Percentiles rank a stretch among this genome's conserved stretches.
Conservation (phyloP, 495 filamentous ascomycete genomes). For the Glutinoglossum americanum region DNA sequence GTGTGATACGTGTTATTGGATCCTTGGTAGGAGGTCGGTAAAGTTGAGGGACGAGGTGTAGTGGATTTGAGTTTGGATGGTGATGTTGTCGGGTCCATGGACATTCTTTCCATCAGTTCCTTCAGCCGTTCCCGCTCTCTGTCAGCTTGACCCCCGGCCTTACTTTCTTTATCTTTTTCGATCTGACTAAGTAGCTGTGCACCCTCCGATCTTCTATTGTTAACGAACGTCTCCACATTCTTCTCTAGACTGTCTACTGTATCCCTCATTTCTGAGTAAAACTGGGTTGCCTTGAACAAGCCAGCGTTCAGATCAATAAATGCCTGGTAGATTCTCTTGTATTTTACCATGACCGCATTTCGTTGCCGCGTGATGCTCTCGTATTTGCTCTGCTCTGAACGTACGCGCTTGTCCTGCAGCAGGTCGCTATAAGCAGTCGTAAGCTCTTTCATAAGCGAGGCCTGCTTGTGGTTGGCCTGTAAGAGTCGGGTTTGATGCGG, state of each 20-base stretch:
- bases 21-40: constrained; percentile 5
- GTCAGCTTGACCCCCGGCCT: constrained; percentile 55
- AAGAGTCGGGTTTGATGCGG: constrained; percentile 80
- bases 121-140: constrained; percentile 65
- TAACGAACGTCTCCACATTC: constrained; percentile 93
- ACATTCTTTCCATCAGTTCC: constrained; percentile 88
- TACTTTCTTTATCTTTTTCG: constrained; percentile 50
- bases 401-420: constrained; percentile 82
- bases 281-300: constrained; percentile 63
- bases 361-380: constrained; percentile 70
- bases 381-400: constrained; percentile 85
- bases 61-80: constrained; percentile 12
- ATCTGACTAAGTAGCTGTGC: constrained; percentile 75
- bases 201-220: constrained; percentile 79
- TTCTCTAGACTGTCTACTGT: constrained; percentile 87
- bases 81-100: constrained; percentile 39
- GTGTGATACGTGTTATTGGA: constrained; percentile 2
- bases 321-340: constrained; percentile 79
- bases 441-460: constrained; percentile 82
- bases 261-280: constrained; percentile 90
- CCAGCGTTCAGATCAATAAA: constrained; percentile 82
- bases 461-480: constrained; percentile 85
- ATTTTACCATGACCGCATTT: constrained; percentile 59
- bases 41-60: constrained; percentile 2
- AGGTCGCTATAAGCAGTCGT: constrained; percentile 72